Conservation (phyloP, 768 basidiomycete genomes). For the Asterophora parasitica region DNA sequence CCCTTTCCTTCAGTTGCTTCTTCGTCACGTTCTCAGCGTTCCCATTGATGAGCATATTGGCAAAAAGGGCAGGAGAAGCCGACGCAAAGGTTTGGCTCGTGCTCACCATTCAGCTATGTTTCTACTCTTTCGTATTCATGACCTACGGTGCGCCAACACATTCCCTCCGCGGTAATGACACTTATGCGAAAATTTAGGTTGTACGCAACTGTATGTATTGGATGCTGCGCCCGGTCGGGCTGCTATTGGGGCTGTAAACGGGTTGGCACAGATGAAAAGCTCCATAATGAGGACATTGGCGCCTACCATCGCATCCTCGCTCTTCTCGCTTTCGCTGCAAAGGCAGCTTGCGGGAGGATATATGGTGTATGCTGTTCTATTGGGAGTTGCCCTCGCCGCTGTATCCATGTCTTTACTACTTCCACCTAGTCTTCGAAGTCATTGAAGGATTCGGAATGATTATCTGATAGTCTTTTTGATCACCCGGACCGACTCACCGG, state of each 20-base stretch:
- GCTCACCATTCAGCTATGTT: slow-evolving; percentile 21
- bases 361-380: slow-evolving; percentile 12
- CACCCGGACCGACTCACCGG: neutral
- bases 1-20: slow-evolving; percentile 23
- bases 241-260: slow-evolving; percentile 36
- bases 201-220: slow-evolving; percentile 13
- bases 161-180: neutral
- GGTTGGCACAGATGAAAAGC: slow-evolving; percentile 47
- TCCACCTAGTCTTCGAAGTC: slow-evolving; percentile 4
- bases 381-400: slow-evolving; percentile 10
- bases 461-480: no score
- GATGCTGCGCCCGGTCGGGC: slow-evolving; percentile 12
- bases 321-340: slow-evolving; percentile 16
- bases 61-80: slow-evolving; percentile 21
- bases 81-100: slow-evolving; percentile 26
- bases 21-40: slow-evolving; percentile 27
- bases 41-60: slow-evolving; percentile 32
- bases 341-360: slow-evolving; percentile 15
- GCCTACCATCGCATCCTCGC: slow-evolving; percentile 32
- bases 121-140: slow-evolving; percentile 26
- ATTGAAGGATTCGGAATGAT: no score
- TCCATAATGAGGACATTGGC: slow-evolving; percentile 46
- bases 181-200: neutral
- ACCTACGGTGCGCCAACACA: slow-evolving; percentile 28
- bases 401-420: slow-evolving; percentile 6